Base-by-base conservation (phyloP, 2,329 filamentous ascomycete genomes). In the Microsporum canis region DNA sequence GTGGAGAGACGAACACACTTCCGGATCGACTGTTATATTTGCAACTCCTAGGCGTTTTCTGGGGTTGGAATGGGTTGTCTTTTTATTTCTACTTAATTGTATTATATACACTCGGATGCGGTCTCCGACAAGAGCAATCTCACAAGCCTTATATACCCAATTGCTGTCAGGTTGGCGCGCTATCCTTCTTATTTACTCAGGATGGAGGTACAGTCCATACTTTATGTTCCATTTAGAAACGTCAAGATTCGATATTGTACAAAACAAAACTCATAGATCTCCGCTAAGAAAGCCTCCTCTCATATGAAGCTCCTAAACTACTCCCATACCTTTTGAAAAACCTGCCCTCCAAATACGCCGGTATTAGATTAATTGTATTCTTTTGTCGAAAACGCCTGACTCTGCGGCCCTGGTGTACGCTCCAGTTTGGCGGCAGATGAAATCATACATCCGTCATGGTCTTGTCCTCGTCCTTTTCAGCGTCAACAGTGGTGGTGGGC, bases 401-500 rank as follows among this genome's bases (percentile, higher is more conserved):
- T 8, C 27, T 47, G 3, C 39, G 3, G 4, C 41, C 12, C 41
- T 12, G 10, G 10, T 33, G 10, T 29, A 29, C 23, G 23, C 12
- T 2, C 27, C 7, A 31, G 12, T 27, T 8, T 29, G 6, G 7
- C n/a, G 39, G 23, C 4, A 55, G 33, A 17, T 17, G 31, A 17
- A 31, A 55, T 67, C 67, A 76, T 63, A 70, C 73, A 69, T 76
- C 76, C 51, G 71, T 73, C 75, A 77, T 78, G 10, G 71, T 71
- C 60, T 73, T 73, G 62, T 77, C 75, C 60, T 68, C 71, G 62
- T 75, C 75, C 57, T 66, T 70, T 45, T 71, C 73, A 14, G 69
- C 71, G 3, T 69, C 72, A 23, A 12, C 57, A 71, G 75, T 75
- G 2, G 68, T 67, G 65, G 75, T 72, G 45, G 76, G 74, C 1